phyloP scores from a whole-genome alignment of 2,329 filamentous ascomycete species.

The Colletotrichum higginsianum region DNA sequence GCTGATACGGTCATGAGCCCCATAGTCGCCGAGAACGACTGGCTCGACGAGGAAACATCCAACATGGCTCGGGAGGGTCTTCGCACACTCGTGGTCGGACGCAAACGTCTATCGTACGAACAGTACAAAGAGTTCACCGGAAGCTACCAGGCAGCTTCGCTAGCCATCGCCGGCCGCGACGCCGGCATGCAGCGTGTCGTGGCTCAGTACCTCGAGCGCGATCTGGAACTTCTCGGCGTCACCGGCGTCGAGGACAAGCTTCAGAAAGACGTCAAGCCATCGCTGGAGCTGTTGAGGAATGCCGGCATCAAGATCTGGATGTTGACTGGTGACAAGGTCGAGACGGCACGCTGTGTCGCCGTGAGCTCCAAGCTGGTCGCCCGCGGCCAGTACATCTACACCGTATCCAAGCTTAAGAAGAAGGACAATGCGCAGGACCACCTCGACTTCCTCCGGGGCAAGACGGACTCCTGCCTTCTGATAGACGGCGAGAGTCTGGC shows the following conservation, averaged over 20 bases:
- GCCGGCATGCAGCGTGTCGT: constrained; percentile 85
- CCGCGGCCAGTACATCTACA: constrained; percentile 95
- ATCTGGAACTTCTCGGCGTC: constrained; percentile 94
- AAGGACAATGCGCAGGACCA: constrained; percentile 90
- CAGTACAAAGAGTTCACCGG: constrained; percentile 86
- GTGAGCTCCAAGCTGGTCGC: constrained; percentile 95
- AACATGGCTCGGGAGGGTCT: constrained; percentile 99
- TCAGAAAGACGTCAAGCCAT: constrained; percentile 95
- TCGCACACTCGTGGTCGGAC: constrained; percentile 93
- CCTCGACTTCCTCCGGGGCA: constrained; percentile 89
- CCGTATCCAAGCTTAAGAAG: constrained; percentile 86
- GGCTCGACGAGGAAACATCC: constrained; percentile 98
- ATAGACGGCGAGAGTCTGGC: constrained; percentile 94
- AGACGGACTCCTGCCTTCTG: constrained; percentile 88
- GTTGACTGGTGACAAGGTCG: constrained; percentile 98
- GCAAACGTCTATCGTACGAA: constrained; percentile 83
- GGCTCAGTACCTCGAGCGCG: constrained; percentile 84
- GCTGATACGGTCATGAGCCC: constrained; percentile 98
- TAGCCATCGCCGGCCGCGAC: constrained; percentile 86
- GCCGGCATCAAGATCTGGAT: constrained; percentile 99
- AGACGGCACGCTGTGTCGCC: constrained; percentile 96
- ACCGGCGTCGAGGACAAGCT: constrained; percentile 98
- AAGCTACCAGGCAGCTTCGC: constrained; percentile 83
- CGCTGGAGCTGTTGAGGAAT: constrained; percentile 93
- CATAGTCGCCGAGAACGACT: constrained; percentile 96